Evolutionary conservation across 2,329 filamentous ascomycete genomes (phyloP), one percentile per base, ranked within the genome.

Genomic region (Microthyrium microscopicum): DNA sequence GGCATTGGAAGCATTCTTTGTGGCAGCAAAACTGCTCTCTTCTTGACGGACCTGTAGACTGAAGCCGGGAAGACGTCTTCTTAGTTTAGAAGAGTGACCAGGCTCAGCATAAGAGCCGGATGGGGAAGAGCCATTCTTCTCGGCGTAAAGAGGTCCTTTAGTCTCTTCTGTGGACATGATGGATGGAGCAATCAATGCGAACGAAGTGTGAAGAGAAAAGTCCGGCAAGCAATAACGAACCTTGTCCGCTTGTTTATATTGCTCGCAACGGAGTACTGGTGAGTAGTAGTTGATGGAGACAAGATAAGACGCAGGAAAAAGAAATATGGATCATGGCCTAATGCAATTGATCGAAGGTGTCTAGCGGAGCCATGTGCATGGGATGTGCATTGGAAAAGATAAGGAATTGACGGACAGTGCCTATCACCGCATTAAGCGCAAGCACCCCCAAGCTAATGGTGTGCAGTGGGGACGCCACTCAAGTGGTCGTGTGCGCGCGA

Each of bases 1-100:
- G 31, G 51, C 51, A 40, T 55, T 55, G 37, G 51, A 54, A 5
- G 50, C 47, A 39, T 40, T 46, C 18, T 45, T 42, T 7, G 51
- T 48, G 1, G 38, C 40, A 13, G 52, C 52, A 34, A 55, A 54
- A 38, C 44, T 50, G 44, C 48, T 52, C 28, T 45, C 41, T 31
- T 54, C 52, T 39, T 53, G 50, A 29, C 43, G 41, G 11, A 55
- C 52, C 15, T 36, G 44, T 2, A 49, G 43, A 15, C 43, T 50
- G 40, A 51, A 52, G 18, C 45, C 40, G 13, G 42, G 44, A 9
- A 49, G 36, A 26, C 42, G 38, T 21, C 40, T 41, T 33, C 38
- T 42, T 19, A 44, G 32, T 32, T 39, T 42, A 35, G 41, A 42
- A 26, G 44, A 43, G 25, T 47, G 37, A 13, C 49, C 48, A 31